These are phyloP conservation scores for Hyphopichia homilentoma DNA, from an alignment of 805 yeast genomes.

Conservation along the genomic window DNA sequence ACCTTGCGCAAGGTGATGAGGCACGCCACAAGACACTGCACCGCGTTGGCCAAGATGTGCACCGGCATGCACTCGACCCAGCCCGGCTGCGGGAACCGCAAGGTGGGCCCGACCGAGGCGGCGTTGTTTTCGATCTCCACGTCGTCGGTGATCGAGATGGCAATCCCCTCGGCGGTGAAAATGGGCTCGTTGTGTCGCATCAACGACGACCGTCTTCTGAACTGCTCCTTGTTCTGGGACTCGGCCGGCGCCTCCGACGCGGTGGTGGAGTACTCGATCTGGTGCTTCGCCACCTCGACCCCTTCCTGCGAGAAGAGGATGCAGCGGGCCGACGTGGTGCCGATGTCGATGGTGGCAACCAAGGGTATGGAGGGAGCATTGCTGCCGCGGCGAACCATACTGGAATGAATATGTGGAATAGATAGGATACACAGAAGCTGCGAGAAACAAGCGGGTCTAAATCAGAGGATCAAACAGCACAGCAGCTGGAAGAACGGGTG, in stretches of 20 bases:
- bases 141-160: slow-evolving; percentile 54
- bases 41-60: slow-evolving; percentile 74
- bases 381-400: slow-evolving; percentile 41
- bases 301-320: slow-evolving; percentile 75
- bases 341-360: slow-evolving; percentile 79
- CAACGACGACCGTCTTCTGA: slow-evolving; percentile 40
- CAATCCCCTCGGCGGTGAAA: slow-evolving; percentile 72
- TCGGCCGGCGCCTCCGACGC: slow-evolving; percentile 52
- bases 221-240: slow-evolving; percentile 41
- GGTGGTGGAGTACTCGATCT: slow-evolving; percentile 80
- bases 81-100: slow-evolving; percentile 75
- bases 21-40: slow-evolving; percentile 72
- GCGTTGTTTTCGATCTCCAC: slow-evolving; percentile 61
- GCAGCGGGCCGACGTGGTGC: slow-evolving; percentile 89
- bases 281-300: slow-evolving; percentile 79
- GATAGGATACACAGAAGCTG: too few species aligned
- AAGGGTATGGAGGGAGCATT: slow-evolving; percentile 39
- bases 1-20: slow-evolving; percentile 52
- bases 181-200: slow-evolving; percentile 52
- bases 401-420: too few species aligned
- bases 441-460: too few species aligned
- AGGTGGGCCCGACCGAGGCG: slow-evolving; percentile 59
- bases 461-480: too few species aligned
- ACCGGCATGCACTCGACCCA: slow-evolving; percentile 95
- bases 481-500: too few species aligned